Evolutionary conservation across 2,329 filamentous ascomycete genomes (phyloP).

Genomic region (Fusarium denticulatum): DNA sequence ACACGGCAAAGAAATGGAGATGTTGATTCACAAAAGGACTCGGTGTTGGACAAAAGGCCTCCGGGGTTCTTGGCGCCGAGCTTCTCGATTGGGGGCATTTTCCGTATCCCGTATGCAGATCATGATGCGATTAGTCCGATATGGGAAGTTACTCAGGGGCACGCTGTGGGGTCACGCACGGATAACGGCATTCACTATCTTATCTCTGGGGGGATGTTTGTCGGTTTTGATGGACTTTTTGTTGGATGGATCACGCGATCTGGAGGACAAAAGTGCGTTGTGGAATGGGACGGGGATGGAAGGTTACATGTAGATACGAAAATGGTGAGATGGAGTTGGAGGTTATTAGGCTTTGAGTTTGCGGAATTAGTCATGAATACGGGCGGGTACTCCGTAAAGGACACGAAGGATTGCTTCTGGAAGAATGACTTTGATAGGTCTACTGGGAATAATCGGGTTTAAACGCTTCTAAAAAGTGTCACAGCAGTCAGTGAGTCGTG

Average conservation of each 20-base stretch:
- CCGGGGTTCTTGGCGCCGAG: conserved; percentile 15
- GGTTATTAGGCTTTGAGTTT: neutral
- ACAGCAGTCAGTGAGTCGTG: too few species aligned
- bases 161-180: conserved; percentile 1
- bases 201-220: neutral
- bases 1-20: conserved; percentile 17
- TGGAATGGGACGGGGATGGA: neutral
- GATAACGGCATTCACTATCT: conserved; percentile 8
- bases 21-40: neutral
- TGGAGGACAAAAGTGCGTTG: conserved; percentile 7
- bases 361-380: neutral
- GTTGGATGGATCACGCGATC: neutral
- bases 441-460: neutral
- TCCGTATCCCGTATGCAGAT: conserved; percentile 11
- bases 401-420: neutral
- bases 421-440: neutral
- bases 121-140: conserved; percentile 1
- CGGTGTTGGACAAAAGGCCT: conserved; percentile 8
- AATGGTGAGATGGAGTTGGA: neutral
- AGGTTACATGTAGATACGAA: neutral
- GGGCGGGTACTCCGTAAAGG: accelerated
- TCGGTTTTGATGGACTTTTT: neutral
- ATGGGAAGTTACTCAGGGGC: conserved; percentile 12
- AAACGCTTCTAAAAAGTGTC: accelerated
- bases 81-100: conserved; percentile 19